These are phyloP conservation scores for Clavulina sp. DNA, from an alignment of 768 basidiomycete species.

Conservation along the genomic window DNA sequence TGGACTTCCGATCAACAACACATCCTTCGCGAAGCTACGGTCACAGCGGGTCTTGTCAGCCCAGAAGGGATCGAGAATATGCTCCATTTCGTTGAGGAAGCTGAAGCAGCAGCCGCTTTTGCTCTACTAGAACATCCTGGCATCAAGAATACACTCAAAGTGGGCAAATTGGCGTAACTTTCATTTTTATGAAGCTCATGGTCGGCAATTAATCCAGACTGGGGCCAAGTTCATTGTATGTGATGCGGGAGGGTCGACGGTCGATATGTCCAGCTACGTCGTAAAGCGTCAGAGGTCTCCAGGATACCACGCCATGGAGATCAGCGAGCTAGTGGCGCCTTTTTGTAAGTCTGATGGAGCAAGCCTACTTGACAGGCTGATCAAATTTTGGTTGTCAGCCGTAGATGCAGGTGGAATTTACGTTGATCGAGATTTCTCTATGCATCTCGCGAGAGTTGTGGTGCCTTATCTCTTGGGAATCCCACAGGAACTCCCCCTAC, in stretches of 20 bases:
- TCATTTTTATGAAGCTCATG: neutral
- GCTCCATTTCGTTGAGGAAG: neutral
- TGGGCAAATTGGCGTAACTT: neutral
- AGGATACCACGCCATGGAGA: neutral
- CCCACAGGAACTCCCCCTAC: no score
- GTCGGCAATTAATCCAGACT: neutral
- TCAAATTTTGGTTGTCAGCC: no score
- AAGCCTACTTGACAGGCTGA: no score
- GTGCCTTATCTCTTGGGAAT: no score
- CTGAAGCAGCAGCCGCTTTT: neutral
- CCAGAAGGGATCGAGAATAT: neutral
- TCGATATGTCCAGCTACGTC: neutral
- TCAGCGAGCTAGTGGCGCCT: neutral
- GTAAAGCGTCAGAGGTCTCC: neutral
- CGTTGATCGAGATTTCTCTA: neutral
- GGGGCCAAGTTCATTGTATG: neutral
- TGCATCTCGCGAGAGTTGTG: no score
- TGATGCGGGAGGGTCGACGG: neutral
- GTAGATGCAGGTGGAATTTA: neutral
- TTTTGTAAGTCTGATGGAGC: no score
- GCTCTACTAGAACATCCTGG: neutral
- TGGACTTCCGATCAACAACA: neutral
- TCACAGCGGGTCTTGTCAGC: neutral
- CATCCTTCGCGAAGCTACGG: neutral
- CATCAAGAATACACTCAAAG: neutral